A percentile compares a stretch with the other conserved stretches of the same genome.
phyloP scores from a whole-genome alignment of 2,329 filamentous ascomycete species.

The Cercospora janseana region DNA sequence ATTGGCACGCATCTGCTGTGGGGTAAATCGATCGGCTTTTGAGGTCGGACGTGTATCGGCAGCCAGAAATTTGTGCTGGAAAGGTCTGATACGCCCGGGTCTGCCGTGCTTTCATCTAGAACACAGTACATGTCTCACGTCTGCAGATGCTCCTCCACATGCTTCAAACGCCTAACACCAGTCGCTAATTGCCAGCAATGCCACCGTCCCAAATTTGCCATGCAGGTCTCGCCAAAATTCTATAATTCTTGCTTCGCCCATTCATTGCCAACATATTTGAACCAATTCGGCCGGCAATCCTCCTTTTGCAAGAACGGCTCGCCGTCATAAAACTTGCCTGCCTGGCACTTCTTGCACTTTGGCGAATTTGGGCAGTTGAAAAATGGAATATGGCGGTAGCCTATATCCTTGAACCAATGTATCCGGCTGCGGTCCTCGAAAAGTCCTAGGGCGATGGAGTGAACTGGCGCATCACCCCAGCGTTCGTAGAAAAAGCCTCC shows the following conservation, averaged over 20 bases:
- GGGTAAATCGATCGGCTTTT: too few relatives aligned
- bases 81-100: too few relatives aligned
- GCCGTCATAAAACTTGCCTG: constrained; percentile 85
- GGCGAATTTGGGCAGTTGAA: constrained; percentile 98
- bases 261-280: constrained; percentile 78
- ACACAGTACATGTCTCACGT: not conserved
- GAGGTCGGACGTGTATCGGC: too few relatives aligned
- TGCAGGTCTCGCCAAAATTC: not conserved
- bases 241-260: constrained; percentile 14
- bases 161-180: constrained; percentile 15
- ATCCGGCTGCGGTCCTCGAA: constrained; percentile 90
- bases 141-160: not conserved
- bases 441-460: constrained; percentile 86
- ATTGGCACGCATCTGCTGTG: too few relatives aligned
- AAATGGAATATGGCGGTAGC: constrained; percentile 96
- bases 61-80: too few relatives aligned
- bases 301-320: constrained; percentile 82
- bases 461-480: constrained; percentile 97
- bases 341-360: constrained; percentile 85
- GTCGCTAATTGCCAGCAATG: constrained; percentile 18
- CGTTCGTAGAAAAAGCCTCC: constrained; percentile 98
- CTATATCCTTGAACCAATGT: constrained; percentile 96
- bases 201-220: not conserved
- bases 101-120: too few relatives aligned
- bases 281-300: constrained; percentile 94